Percentiles rank a stretch among this genome's conserved stretches.
These are phyloP conservation scores for Incumbomyces lentus DNA, from an alignment of 2,329 filamentous ascomycete species.

Conservation along the genomic window DNA sequence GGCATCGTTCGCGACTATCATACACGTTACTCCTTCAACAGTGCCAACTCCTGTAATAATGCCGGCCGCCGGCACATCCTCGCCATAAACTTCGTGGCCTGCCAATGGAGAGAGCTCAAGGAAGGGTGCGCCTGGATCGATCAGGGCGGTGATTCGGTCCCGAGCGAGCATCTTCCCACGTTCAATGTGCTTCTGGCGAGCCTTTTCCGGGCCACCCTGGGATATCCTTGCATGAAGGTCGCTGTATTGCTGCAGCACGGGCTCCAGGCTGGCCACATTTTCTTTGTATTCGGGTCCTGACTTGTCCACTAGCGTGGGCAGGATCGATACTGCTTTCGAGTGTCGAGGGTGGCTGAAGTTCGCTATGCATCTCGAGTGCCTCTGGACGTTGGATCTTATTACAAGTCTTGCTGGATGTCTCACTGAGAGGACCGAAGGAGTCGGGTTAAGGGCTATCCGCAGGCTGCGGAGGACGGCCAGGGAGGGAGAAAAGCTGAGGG, in stretches of 20 bases:
- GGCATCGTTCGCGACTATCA: slow-evolving; percentile 91
- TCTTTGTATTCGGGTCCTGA: slow-evolving; percentile 69
- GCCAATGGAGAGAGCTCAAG: slow-evolving; percentile 89
- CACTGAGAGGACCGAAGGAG: slow-evolving; percentile 17
- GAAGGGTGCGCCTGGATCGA: slow-evolving; percentile 84
- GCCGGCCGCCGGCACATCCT: slow-evolving; percentile 78
- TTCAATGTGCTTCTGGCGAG: slow-evolving; percentile 74
- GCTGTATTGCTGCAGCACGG: slow-evolving; percentile 59
- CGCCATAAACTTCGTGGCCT: slow-evolving; percentile 76
- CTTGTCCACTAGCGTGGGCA: slow-evolving; percentile 67
- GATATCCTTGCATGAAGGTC: slow-evolving; percentile 61
- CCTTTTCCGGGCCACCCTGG: slow-evolving; percentile 68
- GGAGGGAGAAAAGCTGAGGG: slow-evolving; percentile 28
- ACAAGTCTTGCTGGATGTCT: background rate
- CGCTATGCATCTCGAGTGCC: slow-evolving; percentile 43
- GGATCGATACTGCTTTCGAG: slow-evolving; percentile 68
- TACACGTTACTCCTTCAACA: slow-evolving; percentile 80
- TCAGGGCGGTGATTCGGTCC: slow-evolving; percentile 74
- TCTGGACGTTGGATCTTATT: slow-evolving; percentile 16
- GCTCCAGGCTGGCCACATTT: slow-evolving; percentile 67
- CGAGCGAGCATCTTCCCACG: slow-evolving; percentile 90
- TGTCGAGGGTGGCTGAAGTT: slow-evolving; percentile 74
- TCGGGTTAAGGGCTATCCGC: slow-evolving; percentile 21
- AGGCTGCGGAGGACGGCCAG: slow-evolving; percentile 30
- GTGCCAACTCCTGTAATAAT: slow-evolving; percentile 89